phyloP scores from a whole-genome alignment of 768 basidiomycete genomes.

The Roridomyces roridus region DNA sequence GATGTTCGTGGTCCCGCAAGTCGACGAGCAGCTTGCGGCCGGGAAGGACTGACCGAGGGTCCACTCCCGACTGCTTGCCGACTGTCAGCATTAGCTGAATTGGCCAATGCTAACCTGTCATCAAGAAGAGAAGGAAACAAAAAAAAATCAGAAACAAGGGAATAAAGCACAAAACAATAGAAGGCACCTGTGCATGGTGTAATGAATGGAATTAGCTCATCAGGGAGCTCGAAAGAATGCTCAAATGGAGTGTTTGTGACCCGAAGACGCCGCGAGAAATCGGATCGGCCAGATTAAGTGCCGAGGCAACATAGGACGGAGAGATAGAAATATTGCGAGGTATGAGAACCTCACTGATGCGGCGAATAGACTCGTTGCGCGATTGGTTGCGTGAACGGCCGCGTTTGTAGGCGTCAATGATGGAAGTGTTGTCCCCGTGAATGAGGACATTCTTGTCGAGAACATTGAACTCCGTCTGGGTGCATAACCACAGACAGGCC shows the following conservation, averaged over 20 bases:
- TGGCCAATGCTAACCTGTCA: neutral
- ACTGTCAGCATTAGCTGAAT: conserved; percentile 7
- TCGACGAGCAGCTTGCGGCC: conserved; percentile 8
- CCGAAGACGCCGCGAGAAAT: conserved; percentile 29
- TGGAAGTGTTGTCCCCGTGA: conserved; percentile 4
- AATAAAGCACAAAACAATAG: no score
- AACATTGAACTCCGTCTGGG: neutral
- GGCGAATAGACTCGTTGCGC: neutral
- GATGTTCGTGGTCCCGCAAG: conserved; percentile 3
- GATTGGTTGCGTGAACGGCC: neutral
- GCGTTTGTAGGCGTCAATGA: conserved; percentile 4
- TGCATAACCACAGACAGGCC: neutral
- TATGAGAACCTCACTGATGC: conserved; percentile 14
- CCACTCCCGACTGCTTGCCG: neutral
- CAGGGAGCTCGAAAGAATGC: conserved; percentile 16
- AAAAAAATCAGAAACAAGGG: conserved; percentile 9
- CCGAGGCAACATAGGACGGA: conserved; percentile 33
- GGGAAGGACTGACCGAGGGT: conserved; percentile 7
- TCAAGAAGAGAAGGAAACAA: neutral
- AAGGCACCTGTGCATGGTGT: conserved; percentile 1
- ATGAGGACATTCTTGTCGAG: neutral
- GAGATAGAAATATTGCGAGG: conserved; percentile 23
- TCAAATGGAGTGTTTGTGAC: neutral
- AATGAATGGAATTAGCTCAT: conserved; percentile 21
- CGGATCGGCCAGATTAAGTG: conserved; percentile 38